These are phyloP conservation scores for Lactuca saligna DNA, from an alignment of 129 eudicot species.

Conservation along the genomic window DNA sequence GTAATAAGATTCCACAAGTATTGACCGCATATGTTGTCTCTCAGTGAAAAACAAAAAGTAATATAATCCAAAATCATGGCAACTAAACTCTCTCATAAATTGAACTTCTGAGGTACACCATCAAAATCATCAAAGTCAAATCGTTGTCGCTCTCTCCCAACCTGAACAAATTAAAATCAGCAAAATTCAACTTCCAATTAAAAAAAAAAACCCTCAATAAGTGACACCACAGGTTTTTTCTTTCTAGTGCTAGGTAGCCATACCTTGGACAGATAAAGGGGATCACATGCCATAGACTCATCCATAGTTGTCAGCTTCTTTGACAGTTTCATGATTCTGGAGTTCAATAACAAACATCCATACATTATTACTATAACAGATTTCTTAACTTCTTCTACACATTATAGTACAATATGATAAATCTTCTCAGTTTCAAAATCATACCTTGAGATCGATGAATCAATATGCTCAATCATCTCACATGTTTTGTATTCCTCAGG, in stretches of 20 bases:
- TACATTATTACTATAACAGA: not conserved
- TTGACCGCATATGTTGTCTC: not conserved
- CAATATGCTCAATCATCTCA: slow-evolving; percentile 90
- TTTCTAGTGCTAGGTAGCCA: not conserved
- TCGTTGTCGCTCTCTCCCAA: slow-evolving; percentile 80
- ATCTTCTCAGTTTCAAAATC: slow-evolving; percentile 7
- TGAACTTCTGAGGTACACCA: slow-evolving; percentile 67
- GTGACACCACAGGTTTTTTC: no score
- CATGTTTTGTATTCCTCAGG: slow-evolving; percentile 95
- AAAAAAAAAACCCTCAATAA: no score
- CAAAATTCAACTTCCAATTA: not conserved
- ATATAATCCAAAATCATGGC: slow-evolving; percentile 21
- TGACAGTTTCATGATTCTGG: slow-evolving; percentile 80
- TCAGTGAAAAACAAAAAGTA: slow-evolving; percentile 12
- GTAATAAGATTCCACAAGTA: slow-evolving; percentile 21
- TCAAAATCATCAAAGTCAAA: slow-evolving; percentile 87
- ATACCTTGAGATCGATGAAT: slow-evolving; percentile 81
- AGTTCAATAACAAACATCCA: slow-evolving; percentile 1
- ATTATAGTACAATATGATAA: slow-evolving; percentile 3
- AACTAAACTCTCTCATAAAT: slow-evolving; percentile 43
- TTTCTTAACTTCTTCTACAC: no score
- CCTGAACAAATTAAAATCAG: slow-evolving; percentile 41
- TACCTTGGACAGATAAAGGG: slow-evolving; percentile 78
- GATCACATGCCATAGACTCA: slow-evolving; percentile 77
- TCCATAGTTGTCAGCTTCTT: slow-evolving; percentile 78